Base-by-base conservation (phyloP, 2,329 filamentous ascomycete species). In the Dothistroma septosporum region DNA sequence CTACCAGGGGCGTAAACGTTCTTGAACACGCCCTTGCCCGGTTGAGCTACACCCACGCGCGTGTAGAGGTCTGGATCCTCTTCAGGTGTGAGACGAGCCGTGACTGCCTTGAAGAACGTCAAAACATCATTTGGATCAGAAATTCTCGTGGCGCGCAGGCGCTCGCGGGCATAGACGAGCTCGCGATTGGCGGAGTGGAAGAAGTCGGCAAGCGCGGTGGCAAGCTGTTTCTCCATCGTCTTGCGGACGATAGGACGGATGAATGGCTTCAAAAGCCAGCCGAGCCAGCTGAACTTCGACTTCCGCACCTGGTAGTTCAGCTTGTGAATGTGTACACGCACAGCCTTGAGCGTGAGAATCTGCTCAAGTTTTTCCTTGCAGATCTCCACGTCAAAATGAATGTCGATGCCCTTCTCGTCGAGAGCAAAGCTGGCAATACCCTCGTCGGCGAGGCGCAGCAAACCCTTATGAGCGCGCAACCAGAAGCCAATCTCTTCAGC, bases 401-500 rank as follows among this genome's bases (percentile, higher is more conserved):
- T 84, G 73, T 97, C 93, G 60, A 97, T 86, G 19, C 93, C 93
- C 21, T 90, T 85, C 67, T 93, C 87, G 73, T 97, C 93, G 5
- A 97, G 84, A 49, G 85, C 85, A 75, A 97, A 92, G 32, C 88
- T 91, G 5, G 89, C 91, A 53, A 97, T 89, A 4, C 93, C 93
- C 73, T 92, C 84, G 69, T 96, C 92, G 1, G 85, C 84, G 32
- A 96, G 81, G 24, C 86, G 86, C 53, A 96, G 79, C 1, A 95
- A 74, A 1, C 90, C 87, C 14, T 86, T 85, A 73, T 94, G 92
- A 0, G 90, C 82, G 10, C 89, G 88, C 33, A 97, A 79, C 86
- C 92, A 95, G 78, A 92, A 97, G 24, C 93, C 93, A 33, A 97
- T 81, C 64, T 97, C 92, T 24, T 93, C 86, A 2, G 92, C 92